phyloP scores from a whole-genome alignment of 768 basidiomycete species.

The Suillus americanus region DNA sequence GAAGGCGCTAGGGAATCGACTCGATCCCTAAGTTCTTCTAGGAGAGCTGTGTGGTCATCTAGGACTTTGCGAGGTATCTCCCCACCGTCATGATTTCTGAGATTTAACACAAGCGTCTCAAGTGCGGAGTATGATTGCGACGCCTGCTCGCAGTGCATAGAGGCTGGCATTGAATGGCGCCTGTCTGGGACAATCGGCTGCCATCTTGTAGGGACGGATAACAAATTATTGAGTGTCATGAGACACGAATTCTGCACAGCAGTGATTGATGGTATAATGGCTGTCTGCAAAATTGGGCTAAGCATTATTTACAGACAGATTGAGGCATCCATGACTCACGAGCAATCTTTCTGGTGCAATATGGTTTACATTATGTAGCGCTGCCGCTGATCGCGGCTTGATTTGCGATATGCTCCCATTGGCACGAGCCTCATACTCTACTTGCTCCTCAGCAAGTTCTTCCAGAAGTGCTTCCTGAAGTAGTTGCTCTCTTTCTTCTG shows the following conservation, averaged over 20 bases:
- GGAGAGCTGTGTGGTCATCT: constrained; percentile 48
- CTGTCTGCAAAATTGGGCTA: constrained; percentile 38
- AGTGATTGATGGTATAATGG: constrained; percentile 70
- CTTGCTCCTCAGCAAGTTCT: constrained; percentile 22
- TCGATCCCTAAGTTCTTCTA: constrained; percentile 58
- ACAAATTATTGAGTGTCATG: constrained; percentile 69
- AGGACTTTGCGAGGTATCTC: constrained; percentile 40
- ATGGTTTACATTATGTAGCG: background rate
- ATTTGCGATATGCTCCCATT: constrained; percentile 2
- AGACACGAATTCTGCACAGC: constrained; percentile 74
- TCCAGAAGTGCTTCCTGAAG: constrained; percentile 16
- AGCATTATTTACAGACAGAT: background rate
- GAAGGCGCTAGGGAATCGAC: constrained; percentile 48
- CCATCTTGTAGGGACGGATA: constrained; percentile 43
- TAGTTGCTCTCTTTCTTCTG: constrained; percentile 10
- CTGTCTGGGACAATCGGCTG: constrained; percentile 2
- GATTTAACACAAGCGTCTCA: constrained; percentile 60
- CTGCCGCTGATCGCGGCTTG: background rate
- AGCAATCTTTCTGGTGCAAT: background rate
- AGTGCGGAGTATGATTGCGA: constrained; percentile 46
- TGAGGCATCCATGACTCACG: background rate
- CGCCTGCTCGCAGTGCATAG: constrained; percentile 27
- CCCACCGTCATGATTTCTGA: constrained; percentile 48
- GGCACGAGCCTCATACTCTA: constrained; percentile 17
- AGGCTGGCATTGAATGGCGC: constrained; percentile 17